Evolutionary conservation across 176 grass and related monocot genomes (phyloP).

Genomic region (Calamus simplicifolius): DNA sequence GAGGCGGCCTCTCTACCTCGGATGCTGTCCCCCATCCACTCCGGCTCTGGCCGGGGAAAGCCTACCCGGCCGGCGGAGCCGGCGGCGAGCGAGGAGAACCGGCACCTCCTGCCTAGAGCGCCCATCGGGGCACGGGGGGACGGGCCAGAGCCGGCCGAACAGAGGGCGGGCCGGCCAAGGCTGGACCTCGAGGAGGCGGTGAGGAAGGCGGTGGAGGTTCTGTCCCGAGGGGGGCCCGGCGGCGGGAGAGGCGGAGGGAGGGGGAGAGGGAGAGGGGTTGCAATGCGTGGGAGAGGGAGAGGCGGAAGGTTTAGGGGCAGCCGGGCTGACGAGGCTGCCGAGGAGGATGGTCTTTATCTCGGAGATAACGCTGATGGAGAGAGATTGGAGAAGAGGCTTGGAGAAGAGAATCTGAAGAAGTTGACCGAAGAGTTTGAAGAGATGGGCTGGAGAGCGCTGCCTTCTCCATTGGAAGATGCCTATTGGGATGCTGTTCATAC

Average conservation of each 20-base stretch:
- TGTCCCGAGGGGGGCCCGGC: constrained; percentile 28
- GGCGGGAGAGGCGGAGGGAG: constrained; percentile 3
- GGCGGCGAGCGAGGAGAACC: too few relatives aligned
- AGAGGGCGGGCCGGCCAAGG: constrained; percentile 12
- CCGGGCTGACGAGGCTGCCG: neutral
- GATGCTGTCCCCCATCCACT: constrained; percentile 3
- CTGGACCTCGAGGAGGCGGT: constrained; percentile 41
- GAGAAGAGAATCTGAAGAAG: constrained; percentile 50
- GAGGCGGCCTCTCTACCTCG: neutral
- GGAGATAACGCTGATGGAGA: constrained; percentile 42
- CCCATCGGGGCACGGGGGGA: constrained; percentile 18
- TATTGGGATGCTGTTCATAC: constrained; percentile 36
- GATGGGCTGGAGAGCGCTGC: constrained; percentile 27
- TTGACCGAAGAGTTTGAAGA: constrained; percentile 36
- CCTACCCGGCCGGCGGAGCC: constrained; percentile 11
- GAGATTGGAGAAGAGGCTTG: constrained; percentile 45
- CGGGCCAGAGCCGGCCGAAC: neutral
- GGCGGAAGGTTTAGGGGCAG: constrained; percentile 8
- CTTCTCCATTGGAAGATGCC: constrained; percentile 18
- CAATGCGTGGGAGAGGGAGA: constrained; percentile 9
- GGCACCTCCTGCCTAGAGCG: neutral
- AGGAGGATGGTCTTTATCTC: neutral
- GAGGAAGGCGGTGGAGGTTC: constrained; percentile 50
- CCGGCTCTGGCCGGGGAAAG: constrained; percentile 59
- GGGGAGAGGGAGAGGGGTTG: constrained; percentile 6